Evolutionary conservation across 2,329 filamentous ascomycete genomes (phyloP).

Genomic region (Grosmannia clavigera): DNA sequence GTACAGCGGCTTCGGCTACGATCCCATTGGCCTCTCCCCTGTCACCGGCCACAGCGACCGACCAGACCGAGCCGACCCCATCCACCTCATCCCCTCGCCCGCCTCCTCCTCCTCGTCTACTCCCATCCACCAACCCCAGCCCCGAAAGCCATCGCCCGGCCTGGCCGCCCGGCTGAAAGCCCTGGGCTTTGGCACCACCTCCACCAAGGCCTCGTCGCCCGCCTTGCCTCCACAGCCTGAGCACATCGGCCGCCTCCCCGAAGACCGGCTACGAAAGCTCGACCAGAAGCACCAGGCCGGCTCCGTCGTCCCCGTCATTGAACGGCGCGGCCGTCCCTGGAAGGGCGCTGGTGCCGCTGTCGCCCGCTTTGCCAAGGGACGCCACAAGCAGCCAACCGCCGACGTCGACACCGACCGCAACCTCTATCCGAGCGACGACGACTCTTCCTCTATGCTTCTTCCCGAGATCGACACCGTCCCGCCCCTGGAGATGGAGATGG

Average conservation of each 20-base stretch:
- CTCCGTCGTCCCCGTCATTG: conserved; percentile 37
- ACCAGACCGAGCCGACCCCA: neutral
- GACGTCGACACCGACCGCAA: conserved; percentile 5
- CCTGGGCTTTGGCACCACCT: conserved; percentile 42
- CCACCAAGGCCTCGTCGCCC: conserved; percentile 22
- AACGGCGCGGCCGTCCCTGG: conserved; percentile 60
- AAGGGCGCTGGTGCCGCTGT: conserved; percentile 47
- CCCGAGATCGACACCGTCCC: conserved; percentile 39
- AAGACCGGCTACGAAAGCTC: conserved; percentile 56
- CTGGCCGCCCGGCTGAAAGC: conserved; percentile 53
- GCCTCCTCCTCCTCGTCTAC: neutral
- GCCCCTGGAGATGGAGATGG: conserved; percentile 41
- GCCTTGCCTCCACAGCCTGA: conserved; percentile 24
- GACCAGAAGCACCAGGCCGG: conserved; percentile 53
- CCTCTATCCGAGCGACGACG: conserved; percentile 3
- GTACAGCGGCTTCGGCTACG: conserved; percentile 8
- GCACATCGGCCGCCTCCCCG: conserved; percentile 54
- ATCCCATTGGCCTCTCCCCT: neutral
- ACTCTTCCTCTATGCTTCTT: conserved; percentile 25
- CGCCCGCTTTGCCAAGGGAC: conserved; percentile 15
- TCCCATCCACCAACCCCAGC: conserved; percentile 1
- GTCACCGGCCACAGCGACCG: neutral
- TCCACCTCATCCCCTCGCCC: neutral
- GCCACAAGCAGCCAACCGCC: conserved; percentile 2
- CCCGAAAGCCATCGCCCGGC: conserved; percentile 50